phyloP scores from a whole-genome alignment of 2,329 filamentous ascomycete species.

The Elsinoe australis region DNA sequence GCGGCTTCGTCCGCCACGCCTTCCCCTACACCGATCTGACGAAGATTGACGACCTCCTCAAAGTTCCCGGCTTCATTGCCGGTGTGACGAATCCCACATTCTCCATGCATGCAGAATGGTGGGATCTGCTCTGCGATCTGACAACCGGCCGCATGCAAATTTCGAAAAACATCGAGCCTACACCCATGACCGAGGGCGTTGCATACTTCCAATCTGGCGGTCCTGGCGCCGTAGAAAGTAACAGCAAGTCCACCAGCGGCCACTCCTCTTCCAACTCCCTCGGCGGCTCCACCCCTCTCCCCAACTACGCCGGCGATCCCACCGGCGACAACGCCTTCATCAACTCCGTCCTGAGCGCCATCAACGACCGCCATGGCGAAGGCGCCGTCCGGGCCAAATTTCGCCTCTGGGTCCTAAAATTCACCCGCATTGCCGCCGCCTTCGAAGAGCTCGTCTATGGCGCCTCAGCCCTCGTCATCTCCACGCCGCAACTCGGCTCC shows the following conservation, averaged over 20 bases:
- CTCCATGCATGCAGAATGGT: constrained; percentile 92
- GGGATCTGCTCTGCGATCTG: constrained; percentile 92
- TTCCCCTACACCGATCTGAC: constrained; percentile 98
- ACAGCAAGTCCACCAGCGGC: constrained; percentile 22
- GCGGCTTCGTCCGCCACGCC: constrained; percentile 90
- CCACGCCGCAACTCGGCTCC: constrained; percentile 25
- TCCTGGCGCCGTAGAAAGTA: constrained; percentile 21
- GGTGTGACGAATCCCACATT: constrained; percentile 97
- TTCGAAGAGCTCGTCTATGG: constrained; percentile 97
- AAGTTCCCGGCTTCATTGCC: constrained; percentile 94
- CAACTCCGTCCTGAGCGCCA: constrained; percentile 73
- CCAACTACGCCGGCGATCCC: constrained; percentile 47
- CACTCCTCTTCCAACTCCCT: constrained; percentile 28
- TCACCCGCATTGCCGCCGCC: constrained; percentile 82
- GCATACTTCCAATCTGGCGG: constrained; percentile 61
- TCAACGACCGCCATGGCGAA: constrained; percentile 79
- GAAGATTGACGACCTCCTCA: constrained; percentile 92
- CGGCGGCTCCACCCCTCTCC: constrained; percentile 21
- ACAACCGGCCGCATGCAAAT: constrained; percentile 91
- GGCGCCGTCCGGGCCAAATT: constrained; percentile 85
- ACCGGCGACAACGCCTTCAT: constrained; percentile 89
- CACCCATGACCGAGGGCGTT: constrained; percentile 74
- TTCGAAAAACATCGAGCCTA: constrained; percentile 74
- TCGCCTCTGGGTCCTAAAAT: constrained; percentile 89
- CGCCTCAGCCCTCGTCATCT: constrained; percentile 79